Conservation (phyloP, 2,329 filamentous ascomycete genomes). For the Trichoderma koningiopsis region DNA sequence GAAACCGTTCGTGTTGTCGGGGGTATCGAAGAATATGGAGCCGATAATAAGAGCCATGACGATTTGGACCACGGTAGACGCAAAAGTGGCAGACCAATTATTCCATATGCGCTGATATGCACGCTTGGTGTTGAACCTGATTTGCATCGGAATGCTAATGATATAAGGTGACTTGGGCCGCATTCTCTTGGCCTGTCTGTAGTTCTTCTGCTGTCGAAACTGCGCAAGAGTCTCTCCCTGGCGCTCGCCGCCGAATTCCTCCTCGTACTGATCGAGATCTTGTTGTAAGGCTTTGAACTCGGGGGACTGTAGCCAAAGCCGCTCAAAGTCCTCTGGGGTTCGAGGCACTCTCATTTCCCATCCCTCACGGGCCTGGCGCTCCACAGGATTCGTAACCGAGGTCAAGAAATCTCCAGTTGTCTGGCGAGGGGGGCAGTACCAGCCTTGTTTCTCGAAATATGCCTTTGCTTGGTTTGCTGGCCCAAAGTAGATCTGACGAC, state of each 20-base stretch:
- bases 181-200: constrained; percentile 54
- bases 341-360: constrained; percentile 65
- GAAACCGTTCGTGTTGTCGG: constrained; percentile 54
- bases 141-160: constrained; percentile 58
- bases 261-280: constrained; percentile 55
- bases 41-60: constrained; percentile 63
- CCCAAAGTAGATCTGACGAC: constrained; percentile 76
- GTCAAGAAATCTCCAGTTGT: constrained; percentile 72
- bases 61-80: constrained; percentile 50
- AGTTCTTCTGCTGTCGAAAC: constrained; percentile 52
- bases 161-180: constrained; percentile 59
- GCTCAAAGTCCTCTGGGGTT: constrained; percentile 69
- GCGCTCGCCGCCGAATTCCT: constrained; percentile 47
- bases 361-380: constrained; percentile 58
- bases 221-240: constrained; percentile 43
- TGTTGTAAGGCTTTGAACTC: constrained; percentile 46
- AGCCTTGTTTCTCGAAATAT: constrained; percentile 72
- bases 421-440: constrained; percentile 65
- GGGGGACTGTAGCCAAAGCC: constrained; percentile 48
- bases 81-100: constrained; percentile 51
- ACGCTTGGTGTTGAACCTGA: constrained; percentile 53
- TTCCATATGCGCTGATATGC: constrained; percentile 57
- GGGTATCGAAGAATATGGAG: constrained; percentile 59
- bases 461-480: constrained; percentile 58
- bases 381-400: constrained; percentile 64